Percentiles rank a stretch among this genome's conserved stretches.
phyloP scores from a whole-genome alignment of 306 rosid genomes.

The Medicago truncatula region MtrunA17r5.0-ANR NC_053045.1:53618501-53619000 shows the following conservation, averaged over 20 bases:
- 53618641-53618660: too few species aligned
- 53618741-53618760: slow-evolving; percentile 5
- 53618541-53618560: not conserved
- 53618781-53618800: not conserved
- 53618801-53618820: not conserved
- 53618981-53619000: not conserved
- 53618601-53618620: not conserved
- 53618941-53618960: not conserved
- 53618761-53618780: not conserved
- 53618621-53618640: not conserved
- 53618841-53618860: not conserved
- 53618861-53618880: not conserved
- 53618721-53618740: not conserved
- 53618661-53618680: not conserved
- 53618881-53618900: not conserved
- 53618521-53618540: slow-evolving; percentile 1
- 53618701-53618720: not conserved
- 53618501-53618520: not conserved
- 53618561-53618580: not conserved
- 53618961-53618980: not conserved
- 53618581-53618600: slow-evolving; percentile 1
- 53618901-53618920: not conserved
- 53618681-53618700: not conserved
- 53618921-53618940: not conserved
- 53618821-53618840: not conserved